These are phyloP conservation scores for peach (Prunus persica) DNA, from an alignment of 306 rosid species.

Conservation along the genomic window Prunus_persica_NCBIv2 NC_034011.1:19552501-19553000, in stretches of 20 bases:
- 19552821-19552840: background rate
- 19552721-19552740: slow-evolving; percentile 17
- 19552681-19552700: slow-evolving; percentile 4
- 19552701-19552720: slow-evolving; percentile 7
- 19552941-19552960: background rate
- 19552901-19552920: background rate
- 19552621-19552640: background rate
- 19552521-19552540: background rate
- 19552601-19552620: background rate
- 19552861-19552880: background rate
- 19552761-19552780: background rate
- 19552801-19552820: background rate
- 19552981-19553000: background rate
- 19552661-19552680: background rate
- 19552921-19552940: too few relatives aligned
- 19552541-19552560: background rate
- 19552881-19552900: background rate
- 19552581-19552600: background rate
- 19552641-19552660: background rate
- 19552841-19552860: background rate
- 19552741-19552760: background rate
- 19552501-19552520: slow-evolving; percentile 35
- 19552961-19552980: background rate
- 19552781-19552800: background rate
- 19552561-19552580: background rate